Conservation (phyloP, 129 eudicot genomes). For the Lactuca sativa region DNA sequence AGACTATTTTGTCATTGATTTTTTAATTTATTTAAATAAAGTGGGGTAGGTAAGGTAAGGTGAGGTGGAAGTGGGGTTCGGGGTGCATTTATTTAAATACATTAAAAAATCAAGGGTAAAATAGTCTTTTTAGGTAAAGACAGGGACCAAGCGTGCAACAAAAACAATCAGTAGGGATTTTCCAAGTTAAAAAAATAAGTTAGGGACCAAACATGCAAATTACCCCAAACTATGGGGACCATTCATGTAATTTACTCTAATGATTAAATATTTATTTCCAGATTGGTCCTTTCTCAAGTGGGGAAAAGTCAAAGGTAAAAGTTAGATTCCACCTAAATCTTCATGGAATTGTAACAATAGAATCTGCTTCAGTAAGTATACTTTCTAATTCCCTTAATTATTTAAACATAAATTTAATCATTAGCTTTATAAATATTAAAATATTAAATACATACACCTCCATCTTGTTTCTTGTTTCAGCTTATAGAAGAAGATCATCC, state of each 20-base stretch:
- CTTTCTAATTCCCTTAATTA: neutral
- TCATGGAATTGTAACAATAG: slow-evolving; percentile 72
- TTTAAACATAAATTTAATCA: neutral
- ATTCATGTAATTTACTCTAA: neutral
- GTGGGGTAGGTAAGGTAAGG: neutral
- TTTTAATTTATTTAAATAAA: too few relatives aligned
- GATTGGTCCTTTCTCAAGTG: slow-evolving; percentile 78
- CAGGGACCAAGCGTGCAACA: too few relatives aligned
- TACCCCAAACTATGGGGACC: too few relatives aligned
- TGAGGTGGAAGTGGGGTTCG: neutral
- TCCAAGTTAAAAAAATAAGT: too few relatives aligned
- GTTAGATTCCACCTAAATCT: slow-evolving; percentile 67
- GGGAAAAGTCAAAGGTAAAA: slow-evolving; percentile 57
- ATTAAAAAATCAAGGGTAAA: too few relatives aligned
- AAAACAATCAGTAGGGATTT: too few relatives aligned
- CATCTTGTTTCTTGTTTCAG: slow-evolving; percentile 37
- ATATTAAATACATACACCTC: neutral
- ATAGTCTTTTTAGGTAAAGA: too few relatives aligned
- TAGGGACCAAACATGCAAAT: too few relatives aligned
- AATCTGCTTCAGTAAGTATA: slow-evolving; percentile 74
- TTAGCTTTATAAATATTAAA: neutral
- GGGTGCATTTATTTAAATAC: too few relatives aligned
- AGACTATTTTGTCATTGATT: too few relatives aligned
- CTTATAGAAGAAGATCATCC: slow-evolving; percentile 46
- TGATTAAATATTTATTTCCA: slow-evolving; percentile 26